Evolutionary conservation across 805 yeast genomes (phyloP), one percentile per base, ranked within the genome.

Genomic region (Candida peoriensis): DNA sequence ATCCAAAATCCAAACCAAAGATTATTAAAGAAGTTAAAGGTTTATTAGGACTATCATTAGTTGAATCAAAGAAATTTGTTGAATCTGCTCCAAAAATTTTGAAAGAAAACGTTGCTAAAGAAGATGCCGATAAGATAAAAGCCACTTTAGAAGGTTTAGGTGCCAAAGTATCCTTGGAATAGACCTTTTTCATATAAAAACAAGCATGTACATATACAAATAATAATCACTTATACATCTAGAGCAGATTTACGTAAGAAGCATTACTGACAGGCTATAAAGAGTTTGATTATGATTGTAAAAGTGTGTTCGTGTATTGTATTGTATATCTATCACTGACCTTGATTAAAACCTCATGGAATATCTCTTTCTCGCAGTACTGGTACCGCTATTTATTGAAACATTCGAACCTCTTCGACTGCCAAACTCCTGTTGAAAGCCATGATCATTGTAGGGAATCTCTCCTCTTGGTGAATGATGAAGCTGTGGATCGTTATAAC

Each of bases 51-150:
- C 72, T 93, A 53, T 86, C 96, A 6, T 74, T 93, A 51, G 98
- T 93, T 42, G 97, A 93, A 61, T 85, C 97, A 43, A 93, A 93
- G 79, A 93, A 93, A 70, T 85, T 93, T 48, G 99, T 93, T 39
- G 99, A 93, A 71, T 67, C 87, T 54, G 97, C 99, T 43, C 99
- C 99, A 52, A 93, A 93, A 74, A 71, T 84, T 30, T 72, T 93
- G 63, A 93, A 93, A 70, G 99, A 93, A 54, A 87, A 88, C 53
- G 88, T 93, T 42, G 81, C 95, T 43, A 93, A 93, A 74, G 99
- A 86, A 59, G 99, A 93, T 54, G 97, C 97, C 48, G 97, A 90
- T 55, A 88, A 89, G 75, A 82, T 93, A 60, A 90, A 93, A 72
- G 72, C 84, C 42, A 78, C 95, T 43, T 74, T 93, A 58, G 98